Conservation (phyloP, 2,329 filamentous ascomycete genomes). For the Thielaviopsis punctulata region DNA sequence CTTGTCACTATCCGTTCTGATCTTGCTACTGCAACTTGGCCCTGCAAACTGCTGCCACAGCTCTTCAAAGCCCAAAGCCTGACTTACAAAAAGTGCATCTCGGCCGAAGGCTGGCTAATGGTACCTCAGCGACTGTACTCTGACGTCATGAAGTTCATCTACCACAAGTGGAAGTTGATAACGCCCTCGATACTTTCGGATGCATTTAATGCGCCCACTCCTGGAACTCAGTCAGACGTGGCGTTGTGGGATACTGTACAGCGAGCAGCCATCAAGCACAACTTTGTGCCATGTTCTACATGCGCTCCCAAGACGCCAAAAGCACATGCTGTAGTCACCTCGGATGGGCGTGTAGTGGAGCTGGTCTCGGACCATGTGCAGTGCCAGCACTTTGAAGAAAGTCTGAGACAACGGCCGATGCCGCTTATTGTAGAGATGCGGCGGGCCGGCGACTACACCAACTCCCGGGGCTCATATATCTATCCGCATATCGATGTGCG, state of each 20-base stretch:
- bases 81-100: neutral
- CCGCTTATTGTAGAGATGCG: constrained; percentile 8
- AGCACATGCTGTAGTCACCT: constrained; percentile 1
- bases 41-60: neutral
- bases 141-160: constrained; percentile 3
- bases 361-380: constrained; percentile 4
- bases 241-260: neutral
- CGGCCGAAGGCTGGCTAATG: constrained; percentile 1
- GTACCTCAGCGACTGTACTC: constrained; percentile 3
- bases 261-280: neutral
- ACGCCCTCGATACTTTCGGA: neutral
- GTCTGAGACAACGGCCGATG: constrained; percentile 5
- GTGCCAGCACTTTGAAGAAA: constrained; percentile 10
- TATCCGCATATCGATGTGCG: constrained; percentile 6
- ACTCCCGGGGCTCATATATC: neutral
- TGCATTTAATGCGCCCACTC: too few relatives aligned
- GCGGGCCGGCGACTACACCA: neutral
- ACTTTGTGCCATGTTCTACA: neutral
- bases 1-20: constrained; percentile 2
- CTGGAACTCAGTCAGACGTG: too few relatives aligned
- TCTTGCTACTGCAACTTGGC: neutral
- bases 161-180: constrained; percentile 5
- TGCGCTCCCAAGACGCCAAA: constrained; percentile 3
- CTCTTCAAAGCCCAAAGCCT: neutral
- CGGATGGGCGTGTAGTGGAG: constrained; percentile 7